These are phyloP conservation scores for Fomitopsis betulina DNA, from an alignment of 1,284 basidiomycete genomes.

Conservation along the genomic window DNA sequence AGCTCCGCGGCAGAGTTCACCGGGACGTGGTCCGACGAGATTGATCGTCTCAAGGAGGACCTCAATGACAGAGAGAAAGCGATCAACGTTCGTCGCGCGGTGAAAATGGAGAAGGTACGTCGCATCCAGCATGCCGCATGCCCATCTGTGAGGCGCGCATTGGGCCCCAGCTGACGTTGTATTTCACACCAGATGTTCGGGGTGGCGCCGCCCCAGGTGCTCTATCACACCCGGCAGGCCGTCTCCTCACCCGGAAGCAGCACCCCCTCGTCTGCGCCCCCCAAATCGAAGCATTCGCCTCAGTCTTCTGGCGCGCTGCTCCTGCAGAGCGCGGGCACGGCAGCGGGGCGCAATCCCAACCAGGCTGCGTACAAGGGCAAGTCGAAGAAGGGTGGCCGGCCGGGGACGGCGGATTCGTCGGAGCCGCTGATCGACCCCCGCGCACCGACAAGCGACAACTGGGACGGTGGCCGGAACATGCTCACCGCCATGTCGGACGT, in stretches of 20 bases:
- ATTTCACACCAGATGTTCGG: conserved; percentile 60
- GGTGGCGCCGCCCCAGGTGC: conserved; percentile 66
- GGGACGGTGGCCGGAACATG: neutral
- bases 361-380: conserved; percentile 34
- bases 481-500: conserved; percentile 37
- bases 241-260: conserved; percentile 34
- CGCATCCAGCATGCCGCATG: neutral
- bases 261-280: conserved; percentile 5
- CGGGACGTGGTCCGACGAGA: conserved; percentile 43
- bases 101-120: conserved; percentile 80
- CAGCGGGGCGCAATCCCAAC: conserved; percentile 39
- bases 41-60: conserved; percentile 63
- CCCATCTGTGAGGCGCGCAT: neutral
- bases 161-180: neutral
- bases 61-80: conserved; percentile 68
- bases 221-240: conserved; percentile 55
- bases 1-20: conserved; percentile 47
- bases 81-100: conserved; percentile 68
- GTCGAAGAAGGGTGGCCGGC: conserved; percentile 37
- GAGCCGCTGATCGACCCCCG: conserved; percentile 38
- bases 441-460: conserved; percentile 10
- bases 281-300: neutral
- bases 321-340: neutral
- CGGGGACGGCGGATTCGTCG: conserved; percentile 53
- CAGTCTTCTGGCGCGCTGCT: neutral